Evolutionary conservation across 495 filamentous ascomycete genomes (phyloP), one percentile per base, ranked within the genome.

Genomic region (Hypoxylon perforatum): DNA sequence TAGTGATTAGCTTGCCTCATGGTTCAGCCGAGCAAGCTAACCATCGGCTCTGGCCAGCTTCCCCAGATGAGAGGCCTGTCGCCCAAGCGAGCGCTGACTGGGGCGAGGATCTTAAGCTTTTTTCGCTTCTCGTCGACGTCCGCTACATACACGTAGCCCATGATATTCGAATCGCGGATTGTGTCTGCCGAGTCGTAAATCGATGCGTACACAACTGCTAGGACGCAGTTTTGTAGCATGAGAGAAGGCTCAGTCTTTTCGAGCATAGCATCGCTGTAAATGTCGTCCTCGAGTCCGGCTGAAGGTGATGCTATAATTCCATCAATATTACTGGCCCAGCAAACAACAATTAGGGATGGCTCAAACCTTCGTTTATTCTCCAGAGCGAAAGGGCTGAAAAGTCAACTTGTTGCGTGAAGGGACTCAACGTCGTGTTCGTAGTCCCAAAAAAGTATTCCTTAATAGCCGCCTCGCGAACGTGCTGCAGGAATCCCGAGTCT

Each of bases 401-500:
- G 59, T 91, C 86, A 9, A 94, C 83, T 46, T 89, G 88, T 69
- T 94, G 90, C 0, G 91, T 93, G 65, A 92, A 91, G 0, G 95
- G 95, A 21, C 90, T 96, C 3, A 99, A 81, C 0, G 92, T 92
- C 52, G 87, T 82, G 64, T 88, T 90, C 0, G 83, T 63, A 61
- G 90, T 88, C 2, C 95, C 95, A 75, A 97, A 98, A 81, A 98
- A 99, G 76, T 98, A 99, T 57, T 93, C 87, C 54, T 88, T 89
- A 15, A 97, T 93, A 28, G 90, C 86, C 0, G 88, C 87, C 61
- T 94, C 90, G 22, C 88, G 82, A 3, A 86, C 75, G 25, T 85
- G 81, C 58, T 89, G 90, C 81, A 93, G 85, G 74, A 91, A 97
- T 1, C 81, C 75, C 11, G 87, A 85, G 63, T 96, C 92, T 38